These are phyloP conservation scores for Oryza punctata DNA, from an alignment of 176 grass and related monocot genomes.

Conservation along the genomic window DNA sequence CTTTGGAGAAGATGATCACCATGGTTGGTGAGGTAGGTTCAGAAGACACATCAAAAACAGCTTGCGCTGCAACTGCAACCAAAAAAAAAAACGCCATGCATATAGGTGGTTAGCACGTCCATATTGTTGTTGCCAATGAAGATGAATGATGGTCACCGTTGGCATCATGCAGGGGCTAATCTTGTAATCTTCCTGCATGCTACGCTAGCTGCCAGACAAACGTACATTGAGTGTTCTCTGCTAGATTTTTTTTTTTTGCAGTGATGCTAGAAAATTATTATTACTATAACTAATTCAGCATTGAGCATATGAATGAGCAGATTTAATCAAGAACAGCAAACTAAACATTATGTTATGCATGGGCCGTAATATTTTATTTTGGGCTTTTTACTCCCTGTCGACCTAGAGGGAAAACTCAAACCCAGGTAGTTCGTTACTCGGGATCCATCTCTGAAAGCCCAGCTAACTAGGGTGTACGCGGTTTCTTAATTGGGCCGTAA, in stretches of 20 bases:
- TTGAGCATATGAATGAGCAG: too few relatives aligned
- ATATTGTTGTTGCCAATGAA: not conserved
- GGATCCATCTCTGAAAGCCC: not conserved
- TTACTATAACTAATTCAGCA: too few relatives aligned
- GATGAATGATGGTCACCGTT: not conserved
- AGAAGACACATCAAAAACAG: not conserved
- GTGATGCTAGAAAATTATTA: too few relatives aligned
- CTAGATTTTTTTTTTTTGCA: not conserved
- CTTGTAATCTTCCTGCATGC: not conserved
- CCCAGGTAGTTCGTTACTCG: too few relatives aligned
- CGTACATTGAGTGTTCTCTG: not conserved
- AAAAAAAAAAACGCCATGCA: not conserved
- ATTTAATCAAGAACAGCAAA: too few relatives aligned
- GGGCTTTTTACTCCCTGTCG: too few relatives aligned
- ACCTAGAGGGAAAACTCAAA: not conserved
- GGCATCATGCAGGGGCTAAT: not conserved
- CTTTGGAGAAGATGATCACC: not conserved
- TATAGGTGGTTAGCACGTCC: not conserved
- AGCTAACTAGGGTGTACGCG: not conserved
- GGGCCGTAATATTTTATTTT: too few relatives aligned
- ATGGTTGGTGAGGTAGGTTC: constrained; percentile 19
- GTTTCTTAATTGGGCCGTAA: not conserved
- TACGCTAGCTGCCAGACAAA: not conserved
- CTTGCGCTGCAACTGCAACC: not conserved
- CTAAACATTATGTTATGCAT: too few relatives aligned